Base-by-base conservation (phyloP, 2,329 filamentous ascomycete genomes). In the Coniella lustricola region DNA sequence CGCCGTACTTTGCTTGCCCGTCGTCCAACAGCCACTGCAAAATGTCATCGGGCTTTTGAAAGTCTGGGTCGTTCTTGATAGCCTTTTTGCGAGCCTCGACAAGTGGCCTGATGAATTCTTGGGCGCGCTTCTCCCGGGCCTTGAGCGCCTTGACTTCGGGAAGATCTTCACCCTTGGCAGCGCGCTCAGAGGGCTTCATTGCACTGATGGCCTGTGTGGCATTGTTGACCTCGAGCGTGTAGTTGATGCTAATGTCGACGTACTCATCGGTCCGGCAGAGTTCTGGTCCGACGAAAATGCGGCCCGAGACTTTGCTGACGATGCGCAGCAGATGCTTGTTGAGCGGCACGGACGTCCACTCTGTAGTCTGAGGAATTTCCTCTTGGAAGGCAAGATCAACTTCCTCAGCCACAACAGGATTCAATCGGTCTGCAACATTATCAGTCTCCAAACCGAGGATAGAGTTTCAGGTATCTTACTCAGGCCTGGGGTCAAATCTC, bases 241-340 rank as follows among this genome's bases (percentile, higher is more conserved):
- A 75, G 55, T 70, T 69, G 50, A 74, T 72, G n/a, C 68, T 65
- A 4, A 67, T 63, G 34, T 74, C 64, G 3, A 75, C 56, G 55
- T 74, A 76, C 21, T 64, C 61, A 34, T 71, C 68, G 3, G 64
- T 57, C 29, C 67, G 69, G 53, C 69, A 72, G 1, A 74, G 63
- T 44, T 74, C 70, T 1, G 68, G 58, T 4, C 73, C 73, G 22
- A 76, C 63, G 44, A 76, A 76, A 22, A 75, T 59, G 10, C 69
- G 63, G 3, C 73, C 73, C 0, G 70, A 73, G 0, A 70, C 65
- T 50, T 67, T 68, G 42, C 68, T 70, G 1, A 77, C 67, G 34
- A 75, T 67, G 16, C 69, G 67, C 2, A 74, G 61, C 4, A 76
- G 56, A 8, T 60, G 64, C 9, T 60, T 50, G 59, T 69, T 63